phyloP scores from a whole-genome alignment of 306 rosid genomes.

The Quercus glauca region DNA sequence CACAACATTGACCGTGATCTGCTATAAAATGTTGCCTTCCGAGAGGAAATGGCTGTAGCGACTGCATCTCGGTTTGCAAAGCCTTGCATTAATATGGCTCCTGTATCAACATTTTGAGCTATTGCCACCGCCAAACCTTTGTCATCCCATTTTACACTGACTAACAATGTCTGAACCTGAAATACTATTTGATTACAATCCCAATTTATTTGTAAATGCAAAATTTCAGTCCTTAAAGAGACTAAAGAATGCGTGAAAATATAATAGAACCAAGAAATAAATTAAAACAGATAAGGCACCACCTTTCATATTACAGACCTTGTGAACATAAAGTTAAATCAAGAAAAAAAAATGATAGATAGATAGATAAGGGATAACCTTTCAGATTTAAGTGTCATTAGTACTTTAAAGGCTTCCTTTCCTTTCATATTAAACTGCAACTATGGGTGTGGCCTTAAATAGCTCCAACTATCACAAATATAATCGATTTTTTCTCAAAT shows the following conservation, averaged over 20 bases:
- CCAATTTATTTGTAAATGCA: conserved; percentile 7
- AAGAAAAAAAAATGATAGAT: no score
- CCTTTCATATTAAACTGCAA: neutral
- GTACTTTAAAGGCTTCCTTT: neutral
- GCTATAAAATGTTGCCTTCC: conserved; percentile 85
- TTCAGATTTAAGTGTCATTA: neutral
- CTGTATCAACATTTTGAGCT: conserved; percentile 89
- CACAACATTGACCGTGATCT: conserved; percentile 77
- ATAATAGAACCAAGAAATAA: neutral
- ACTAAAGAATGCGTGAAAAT: conserved; percentile 12
- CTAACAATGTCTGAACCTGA: conserved; percentile 65
- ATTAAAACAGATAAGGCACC: neutral
- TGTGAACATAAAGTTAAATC: no score
- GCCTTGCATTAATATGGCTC: conserved; percentile 93
- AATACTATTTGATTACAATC: conserved; percentile 3
- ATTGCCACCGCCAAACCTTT: conserved; percentile 84
- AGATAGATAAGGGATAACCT: no score
- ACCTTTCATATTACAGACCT: no score
- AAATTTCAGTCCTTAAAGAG: neutral
- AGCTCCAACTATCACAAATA: neutral
- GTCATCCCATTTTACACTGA: conserved; percentile 76
- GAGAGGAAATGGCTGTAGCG: conserved; percentile 46
- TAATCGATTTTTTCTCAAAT: neutral
- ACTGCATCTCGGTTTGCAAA: conserved; percentile 82
- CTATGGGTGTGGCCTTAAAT: neutral